Evolutionary conservation across 176 grass and related monocot species (phyloP).

Genomic region (Zea mays): Zm-B73-REFERENCE-NAM-5.0 NC_050097.1:218519001-218519500

Average conservation of each 20-base stretch:
- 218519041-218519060: constrained; percentile 20
- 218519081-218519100: neutral
- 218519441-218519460: neutral
- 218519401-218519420: neutral
- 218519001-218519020: constrained; percentile 57
- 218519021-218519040: constrained; percentile 25
- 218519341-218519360: neutral
- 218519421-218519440: neutral
- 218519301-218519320: neutral
- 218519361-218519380: constrained; percentile 1
- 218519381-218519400: neutral
- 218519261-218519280: neutral
- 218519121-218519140: neutral
- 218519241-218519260: neutral
- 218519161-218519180: neutral
- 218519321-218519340: neutral
- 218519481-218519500: neutral
- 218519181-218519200: neutral
- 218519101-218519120: neutral
- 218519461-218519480: neutral
- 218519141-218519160: neutral
- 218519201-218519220: neutral
- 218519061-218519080: neutral
- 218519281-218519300: neutral
- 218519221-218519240: neutral